Base-by-base conservation (phyloP, 169 alveolate species). In the Amoebophrya sp. region DNA sequence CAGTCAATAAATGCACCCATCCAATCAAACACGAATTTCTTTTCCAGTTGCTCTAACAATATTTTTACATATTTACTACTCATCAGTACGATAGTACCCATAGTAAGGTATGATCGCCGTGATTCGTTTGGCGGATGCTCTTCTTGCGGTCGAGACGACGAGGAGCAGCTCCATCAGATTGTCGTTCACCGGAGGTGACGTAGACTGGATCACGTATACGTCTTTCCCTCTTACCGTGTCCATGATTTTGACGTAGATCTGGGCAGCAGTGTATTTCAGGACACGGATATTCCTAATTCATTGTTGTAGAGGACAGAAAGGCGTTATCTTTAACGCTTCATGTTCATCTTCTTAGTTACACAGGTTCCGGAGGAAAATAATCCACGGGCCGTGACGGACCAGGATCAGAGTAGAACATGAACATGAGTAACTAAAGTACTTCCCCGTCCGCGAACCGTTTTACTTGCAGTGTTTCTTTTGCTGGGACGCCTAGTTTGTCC, bases 71-170 rank as follows among this genome's bases (percentile, higher is more conserved):
- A n/a, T n/a, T n/a, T n/a, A n/a, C n/a, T n/a, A n/a, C n/a, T n/a
- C n/a, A n/a, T n/a, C n/a, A n/a, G n/a, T n/a, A n/a, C 65, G 18
- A 12, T 47, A 98, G 93, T 98, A 98, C 1, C 99, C 99, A 94
- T 98, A 98, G 92, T 98, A 98, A 29, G 99, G 99, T 0, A 98
- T 96, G n/a, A 98, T 97, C 0, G 98, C 99, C 0, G 99, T 98
- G 36, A 98, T 97, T 90, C 96, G 96, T 92, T 96, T 97, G 0
- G 99, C 99, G 33, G 90, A 41, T 29, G 99, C 97, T 94, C 99
- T 95, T 92, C 98, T 96, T 92, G 98, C 95, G 0, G 99, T 98
- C 24, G 99, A 96, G 24, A 98, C 96, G 97, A 98, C 96, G 39
- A 98, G 94, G 41, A 98, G 93, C 40, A 98, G 96, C 95, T 98